Evolutionary conservation across 2,329 filamentous ascomycete genomes (phyloP).

Genomic region (Aureobasidium uvarum): DNA sequence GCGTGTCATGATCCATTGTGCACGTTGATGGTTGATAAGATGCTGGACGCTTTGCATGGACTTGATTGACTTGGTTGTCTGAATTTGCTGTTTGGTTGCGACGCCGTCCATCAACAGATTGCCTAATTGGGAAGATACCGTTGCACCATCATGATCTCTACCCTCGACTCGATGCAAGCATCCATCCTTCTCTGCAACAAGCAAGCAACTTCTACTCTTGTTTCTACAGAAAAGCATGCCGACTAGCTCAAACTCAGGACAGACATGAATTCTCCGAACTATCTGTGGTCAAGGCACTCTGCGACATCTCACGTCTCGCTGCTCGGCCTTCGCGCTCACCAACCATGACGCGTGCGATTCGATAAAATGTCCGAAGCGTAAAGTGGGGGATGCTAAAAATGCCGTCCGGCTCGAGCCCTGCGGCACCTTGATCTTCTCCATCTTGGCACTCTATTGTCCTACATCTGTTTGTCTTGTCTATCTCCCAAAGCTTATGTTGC

Average conservation of each 20-base stretch:
- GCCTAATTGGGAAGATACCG: conserved; percentile 15
- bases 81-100: conserved; percentile 24
- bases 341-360: conserved; percentile 13
- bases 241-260: conserved; percentile 18
- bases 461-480: background rate
- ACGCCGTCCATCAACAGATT: conserved; percentile 17
- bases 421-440: conserved; percentile 17
- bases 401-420: conserved; percentile 13
- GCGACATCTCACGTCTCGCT: conserved; percentile 22
- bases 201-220: background rate
- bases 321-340: conserved; percentile 17
- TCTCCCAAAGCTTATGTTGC: background rate
- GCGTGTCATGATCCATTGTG: conserved; percentile 51
- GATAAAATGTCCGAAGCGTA: conserved; percentile 21
- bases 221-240: background rate
- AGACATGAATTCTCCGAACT: conserved; percentile 15
- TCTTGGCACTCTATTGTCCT: conserved; percentile 5
- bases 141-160: conserved; percentile 10
- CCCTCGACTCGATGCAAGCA: background rate
- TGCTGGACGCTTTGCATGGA: background rate
- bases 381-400: conserved; percentile 22
- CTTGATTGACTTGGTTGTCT: conserved; percentile 1
- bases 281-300: conserved; percentile 3
- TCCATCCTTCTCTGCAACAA: background rate
- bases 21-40: background rate